Percentiles rank a stretch among this genome's conserved stretches.
Conservation (phyloP, 2,329 filamentous ascomycete species). For the Massarina eburnea region DNA sequence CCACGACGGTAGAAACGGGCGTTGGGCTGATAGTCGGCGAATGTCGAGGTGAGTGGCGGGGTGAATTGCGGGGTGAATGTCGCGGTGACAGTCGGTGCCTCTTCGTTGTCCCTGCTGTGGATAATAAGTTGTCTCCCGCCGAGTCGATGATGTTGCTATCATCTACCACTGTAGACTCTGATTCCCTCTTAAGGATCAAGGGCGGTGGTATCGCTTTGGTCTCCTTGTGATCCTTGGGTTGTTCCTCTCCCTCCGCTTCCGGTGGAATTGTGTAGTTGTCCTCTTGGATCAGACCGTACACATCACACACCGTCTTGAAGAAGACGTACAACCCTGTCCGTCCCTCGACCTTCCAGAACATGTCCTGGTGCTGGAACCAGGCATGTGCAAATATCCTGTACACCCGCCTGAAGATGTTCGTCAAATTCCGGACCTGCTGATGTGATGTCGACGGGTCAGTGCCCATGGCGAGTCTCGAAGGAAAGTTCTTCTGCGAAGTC, state of each 20-base stretch:
- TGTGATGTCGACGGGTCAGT: constrained; percentile 40
- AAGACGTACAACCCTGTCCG: constrained; percentile 92
- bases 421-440: constrained; percentile 75
- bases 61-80: too few relatives aligned
- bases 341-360: constrained; percentile 92
- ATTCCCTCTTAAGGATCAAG: constrained; percentile 41
- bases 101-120: constrained; percentile 70
- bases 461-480: constrained; percentile 72
- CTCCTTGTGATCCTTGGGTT: constrained; percentile 52
- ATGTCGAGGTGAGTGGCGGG: too few relatives aligned
- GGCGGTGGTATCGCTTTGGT: constrained; percentile 28
- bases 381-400: constrained; percentile 98
- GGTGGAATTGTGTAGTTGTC: constrained; percentile 96
- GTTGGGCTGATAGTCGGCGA: constrained; percentile 74
- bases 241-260: constrained; percentile 77
- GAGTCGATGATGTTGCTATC: constrained; percentile 22
- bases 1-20: constrained; percentile 77
- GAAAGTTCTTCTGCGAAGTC: constrained; percentile 93
- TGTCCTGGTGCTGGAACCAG: constrained; percentile 94
- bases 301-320: constrained; percentile 96
- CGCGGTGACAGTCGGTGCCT: too few relatives aligned
- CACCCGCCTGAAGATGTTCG: constrained; percentile 91
- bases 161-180: constrained; percentile 22
- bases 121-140: constrained; percentile 50
- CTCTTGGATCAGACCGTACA: constrained; percentile 82